These are phyloP conservation scores for Cladophialophora bantiana DNA, from an alignment of 2,329 filamentous ascomycete genomes.

Conservation along the genomic window DNA sequence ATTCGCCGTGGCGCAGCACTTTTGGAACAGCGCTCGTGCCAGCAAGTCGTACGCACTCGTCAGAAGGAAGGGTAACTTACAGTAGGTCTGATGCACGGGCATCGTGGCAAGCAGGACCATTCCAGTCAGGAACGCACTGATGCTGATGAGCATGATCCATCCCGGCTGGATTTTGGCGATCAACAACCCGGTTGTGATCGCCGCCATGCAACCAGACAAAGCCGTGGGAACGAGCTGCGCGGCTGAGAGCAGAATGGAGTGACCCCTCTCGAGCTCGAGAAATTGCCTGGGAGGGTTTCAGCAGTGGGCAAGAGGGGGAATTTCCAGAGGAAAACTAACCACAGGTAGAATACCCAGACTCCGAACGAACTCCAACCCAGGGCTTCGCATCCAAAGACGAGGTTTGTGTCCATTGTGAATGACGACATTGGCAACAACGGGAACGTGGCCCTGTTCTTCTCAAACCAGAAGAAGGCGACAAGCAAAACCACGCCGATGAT, in stretches of 20 bases:
- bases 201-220: constrained; percentile 44
- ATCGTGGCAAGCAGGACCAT: constrained; percentile 31
- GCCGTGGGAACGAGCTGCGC: constrained; percentile 44
- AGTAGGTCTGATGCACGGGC: constrained; percentile 55
- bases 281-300: constrained; percentile 37
- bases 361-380: constrained; percentile 51
- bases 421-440: constrained; percentile 59
- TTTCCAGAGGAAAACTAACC: constrained; percentile 35
- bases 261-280: constrained; percentile 41
- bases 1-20: neutral
- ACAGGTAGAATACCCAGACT: constrained; percentile 52
- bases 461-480: constrained; percentile 55
- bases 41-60: neutral
- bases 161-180: constrained; percentile 31
- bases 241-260: constrained; percentile 41
- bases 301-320: neutral
- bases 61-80: neutral
- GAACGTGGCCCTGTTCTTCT: constrained; percentile 48
- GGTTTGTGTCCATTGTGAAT: constrained; percentile 43
- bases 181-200: constrained; percentile 38
- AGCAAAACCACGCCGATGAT: constrained; percentile 57
- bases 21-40: neutral
- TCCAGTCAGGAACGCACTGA: constrained; percentile 31
- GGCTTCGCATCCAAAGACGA: constrained; percentile 48
- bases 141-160: constrained; percentile 35